Percentiles rank a stretch among this genome's conserved stretches.
These are phyloP conservation scores for Lagenidium giganteum DNA, from an alignment of 352 stramenopile species.

Conservation along the genomic window DNA sequence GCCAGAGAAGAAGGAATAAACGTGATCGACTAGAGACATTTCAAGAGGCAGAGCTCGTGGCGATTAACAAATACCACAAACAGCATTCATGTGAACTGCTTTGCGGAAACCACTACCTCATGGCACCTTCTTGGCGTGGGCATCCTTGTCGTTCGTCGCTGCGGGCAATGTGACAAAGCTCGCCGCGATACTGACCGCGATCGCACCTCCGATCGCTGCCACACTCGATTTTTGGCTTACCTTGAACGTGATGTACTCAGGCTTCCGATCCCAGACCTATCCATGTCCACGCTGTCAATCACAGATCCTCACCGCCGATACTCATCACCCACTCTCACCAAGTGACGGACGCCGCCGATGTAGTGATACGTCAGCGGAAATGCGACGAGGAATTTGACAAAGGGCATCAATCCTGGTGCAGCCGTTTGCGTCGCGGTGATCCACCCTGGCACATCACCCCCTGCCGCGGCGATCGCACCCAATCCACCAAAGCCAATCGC, in stretches of 20 bases:
- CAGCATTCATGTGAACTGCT: slow-evolving; percentile 1
- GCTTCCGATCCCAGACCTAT: slow-evolving; percentile 73
- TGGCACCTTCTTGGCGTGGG: slow-evolving; percentile 12
- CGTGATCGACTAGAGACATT: slow-evolving; percentile 7
- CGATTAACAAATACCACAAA: not conserved
- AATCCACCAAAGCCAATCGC: slow-evolving; percentile 58
- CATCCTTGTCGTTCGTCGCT: slow-evolving; percentile 11
- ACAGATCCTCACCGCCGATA: not conserved
- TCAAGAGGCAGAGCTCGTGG: slow-evolving; percentile 1
- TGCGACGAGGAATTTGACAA: slow-evolving; percentile 84
- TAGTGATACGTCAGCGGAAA: slow-evolving; percentile 92
- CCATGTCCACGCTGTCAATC: not conserved
- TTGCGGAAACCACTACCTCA: not conserved
- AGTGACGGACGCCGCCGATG: slow-evolving; percentile 76
- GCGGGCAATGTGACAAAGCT: slow-evolving; percentile 1
- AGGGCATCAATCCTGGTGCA: slow-evolving; percentile 25
- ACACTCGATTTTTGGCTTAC: slow-evolving; percentile 18
- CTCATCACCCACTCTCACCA: slow-evolving; percentile 17
- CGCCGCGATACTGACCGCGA: slow-evolving; percentile 10
- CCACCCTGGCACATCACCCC: slow-evolving; percentile 52
- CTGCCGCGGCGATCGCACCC: slow-evolving; percentile 45
- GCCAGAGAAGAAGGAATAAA: slow-evolving; percentile 12
- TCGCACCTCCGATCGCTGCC: slow-evolving; percentile 14
- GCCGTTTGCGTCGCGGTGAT: slow-evolving; percentile 46
- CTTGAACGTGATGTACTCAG: slow-evolving; percentile 43